Conservation (phyloP, 2,329 filamentous ascomycete genomes). For the Beauveria medogensis region DNA sequence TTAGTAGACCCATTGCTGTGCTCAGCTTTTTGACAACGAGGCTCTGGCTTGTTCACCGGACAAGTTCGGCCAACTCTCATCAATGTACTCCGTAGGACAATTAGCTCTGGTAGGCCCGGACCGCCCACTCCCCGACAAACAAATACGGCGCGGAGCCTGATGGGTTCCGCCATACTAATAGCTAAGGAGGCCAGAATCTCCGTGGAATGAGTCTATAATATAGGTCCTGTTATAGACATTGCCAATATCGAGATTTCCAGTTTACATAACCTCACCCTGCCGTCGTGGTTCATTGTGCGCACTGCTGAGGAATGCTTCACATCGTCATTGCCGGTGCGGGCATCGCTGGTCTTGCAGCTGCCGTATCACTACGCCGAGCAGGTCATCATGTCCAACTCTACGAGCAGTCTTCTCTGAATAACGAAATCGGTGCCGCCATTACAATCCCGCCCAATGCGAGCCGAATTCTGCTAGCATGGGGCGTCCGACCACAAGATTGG, state of each 20-base stretch:
- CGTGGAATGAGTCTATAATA: not conserved
- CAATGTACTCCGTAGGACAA: not conserved
- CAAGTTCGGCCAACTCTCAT: not conserved
- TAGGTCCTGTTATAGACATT: not conserved
- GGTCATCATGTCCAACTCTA: not conserved
- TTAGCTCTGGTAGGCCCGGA: not conserved
- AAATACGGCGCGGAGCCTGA: not conserved
- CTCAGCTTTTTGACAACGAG: not conserved
- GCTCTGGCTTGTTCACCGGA: not conserved
- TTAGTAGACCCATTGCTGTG: not conserved
- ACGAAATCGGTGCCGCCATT: conserved; percentile 32
- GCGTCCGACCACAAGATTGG: conserved; percentile 23
- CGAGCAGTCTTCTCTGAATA: conserved; percentile 23
- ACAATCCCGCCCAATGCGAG: conserved; percentile 30
- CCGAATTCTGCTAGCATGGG: conserved; percentile 28
- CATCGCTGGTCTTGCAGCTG: conserved; percentile 28
- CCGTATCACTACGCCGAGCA: conserved; percentile 4
- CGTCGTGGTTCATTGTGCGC: not conserved
- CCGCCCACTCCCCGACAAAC: not conserved
- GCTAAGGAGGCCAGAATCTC: not conserved
- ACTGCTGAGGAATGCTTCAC: conserved; percentile 15
- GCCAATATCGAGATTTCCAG: not conserved
- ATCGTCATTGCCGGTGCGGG: conserved; percentile 28
- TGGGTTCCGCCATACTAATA: not conserved
- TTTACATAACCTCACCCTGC: not conserved